A percentile compares a stretch with the other conserved stretches of the same genome.
Evolutionary conservation across 1,284 basidiomycete genomes (phyloP).

Genomic region (Cutaneotrichosporon arboriforme): DNA sequence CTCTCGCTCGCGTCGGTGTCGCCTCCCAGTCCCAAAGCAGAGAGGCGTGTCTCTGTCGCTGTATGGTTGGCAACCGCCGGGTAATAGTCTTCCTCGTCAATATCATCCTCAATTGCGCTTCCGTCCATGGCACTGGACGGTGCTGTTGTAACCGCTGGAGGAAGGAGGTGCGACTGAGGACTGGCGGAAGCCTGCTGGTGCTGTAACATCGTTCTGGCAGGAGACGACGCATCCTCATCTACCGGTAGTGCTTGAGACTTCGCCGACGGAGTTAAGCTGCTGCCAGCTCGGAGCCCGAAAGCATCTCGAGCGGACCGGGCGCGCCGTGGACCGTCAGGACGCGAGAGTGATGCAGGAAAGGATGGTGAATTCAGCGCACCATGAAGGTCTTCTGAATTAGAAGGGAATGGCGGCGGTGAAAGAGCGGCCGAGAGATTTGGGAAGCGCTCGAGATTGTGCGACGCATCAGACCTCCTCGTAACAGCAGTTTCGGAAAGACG

Average conservation of each 20-base stretch:
- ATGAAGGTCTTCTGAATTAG: too few species aligned
- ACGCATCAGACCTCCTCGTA: slow-evolving; percentile 4
- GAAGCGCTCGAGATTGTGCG: not conserved
- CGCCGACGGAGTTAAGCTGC: too few species aligned
- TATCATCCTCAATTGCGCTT: slow-evolving; percentile 12
- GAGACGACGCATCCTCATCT: too few species aligned
- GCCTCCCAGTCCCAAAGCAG: not conserved
- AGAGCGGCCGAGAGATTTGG: not conserved
- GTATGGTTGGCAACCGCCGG: too few species aligned
- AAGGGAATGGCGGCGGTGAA: not conserved
- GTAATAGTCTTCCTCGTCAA: slow-evolving; percentile 2
- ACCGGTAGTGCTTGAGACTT: too few species aligned
- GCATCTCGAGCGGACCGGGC: slow-evolving; percentile 16
- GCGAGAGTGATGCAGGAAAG: too few species aligned
- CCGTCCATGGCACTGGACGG: slow-evolving; percentile 6
- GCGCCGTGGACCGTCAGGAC: slow-evolving; percentile 6
- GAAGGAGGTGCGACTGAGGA: not conserved
- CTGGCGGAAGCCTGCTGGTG: too few species aligned
- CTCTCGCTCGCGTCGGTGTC: not conserved
- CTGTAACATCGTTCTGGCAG: too few species aligned
- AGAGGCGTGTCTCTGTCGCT: not conserved
- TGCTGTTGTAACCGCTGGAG: not conserved
- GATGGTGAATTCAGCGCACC: too few species aligned
- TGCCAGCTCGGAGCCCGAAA: not conserved
- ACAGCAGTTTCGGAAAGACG: slow-evolving; percentile 14